Conservation (phyloP, 1,284 basidiomycete species). For the Thelephora terrestris region DNA sequence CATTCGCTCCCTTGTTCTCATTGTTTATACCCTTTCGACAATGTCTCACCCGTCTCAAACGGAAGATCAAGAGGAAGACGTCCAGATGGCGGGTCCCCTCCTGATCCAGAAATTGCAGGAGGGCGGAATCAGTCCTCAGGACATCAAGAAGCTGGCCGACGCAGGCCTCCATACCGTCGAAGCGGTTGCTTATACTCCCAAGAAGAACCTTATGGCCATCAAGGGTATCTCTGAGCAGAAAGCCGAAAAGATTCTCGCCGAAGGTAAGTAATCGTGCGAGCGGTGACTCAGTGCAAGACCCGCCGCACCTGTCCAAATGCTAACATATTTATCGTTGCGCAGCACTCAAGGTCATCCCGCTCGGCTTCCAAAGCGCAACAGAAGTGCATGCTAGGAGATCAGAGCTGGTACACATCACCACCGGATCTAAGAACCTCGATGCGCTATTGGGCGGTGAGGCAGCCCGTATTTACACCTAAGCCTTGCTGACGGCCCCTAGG, state of each 20-base stretch:
- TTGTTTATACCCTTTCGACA: constrained; percentile 7
- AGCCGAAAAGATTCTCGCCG: constrained; percentile 91
- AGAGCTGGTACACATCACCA: constrained; percentile 96
- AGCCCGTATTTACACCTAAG: not conserved
- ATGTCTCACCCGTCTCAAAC: constrained; percentile 45
- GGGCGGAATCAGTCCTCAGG: constrained; percentile 82
- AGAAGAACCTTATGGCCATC: constrained; percentile 85
- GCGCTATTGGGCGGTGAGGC: constrained; percentile 83
- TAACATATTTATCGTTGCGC: not conserved
- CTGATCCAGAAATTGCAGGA: constrained; percentile 83
- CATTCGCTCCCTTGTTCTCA: not conserved
- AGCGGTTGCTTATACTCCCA: constrained; percentile 94
- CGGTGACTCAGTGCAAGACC: too few relatives aligned
- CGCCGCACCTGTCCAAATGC: not conserved
- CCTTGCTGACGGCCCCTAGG: constrained; percentile 33
- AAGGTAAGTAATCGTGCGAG: constrained; percentile 49
- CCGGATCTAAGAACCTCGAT: constrained; percentile 94
- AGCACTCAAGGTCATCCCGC: constrained; percentile 95
- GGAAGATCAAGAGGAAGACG: constrained; percentile 44
- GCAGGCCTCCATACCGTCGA: constrained; percentile 93
- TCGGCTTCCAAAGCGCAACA: constrained; percentile 97
- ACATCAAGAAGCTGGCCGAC: constrained; percentile 94
- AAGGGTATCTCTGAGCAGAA: constrained; percentile 98
- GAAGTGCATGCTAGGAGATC: constrained; percentile 93
- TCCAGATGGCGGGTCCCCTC: constrained; percentile 64